Conservation (phyloP, 306 rosid genomes). For the Neltuma alba region DNA sequence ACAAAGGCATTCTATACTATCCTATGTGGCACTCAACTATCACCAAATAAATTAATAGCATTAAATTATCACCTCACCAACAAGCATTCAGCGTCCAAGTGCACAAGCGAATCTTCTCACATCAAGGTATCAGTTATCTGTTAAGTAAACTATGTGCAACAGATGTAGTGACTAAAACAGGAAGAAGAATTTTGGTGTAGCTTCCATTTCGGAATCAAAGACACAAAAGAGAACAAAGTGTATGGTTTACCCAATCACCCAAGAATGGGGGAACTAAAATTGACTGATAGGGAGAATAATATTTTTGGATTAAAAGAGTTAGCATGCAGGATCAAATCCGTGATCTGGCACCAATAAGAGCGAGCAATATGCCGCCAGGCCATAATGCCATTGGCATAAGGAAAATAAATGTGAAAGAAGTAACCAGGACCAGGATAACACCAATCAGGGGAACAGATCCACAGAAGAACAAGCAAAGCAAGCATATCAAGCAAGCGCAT, state of each 20-base stretch:
- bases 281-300: background rate
- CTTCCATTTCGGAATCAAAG: background rate
- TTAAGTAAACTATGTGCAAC: background rate
- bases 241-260: background rate
- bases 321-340: background rate
- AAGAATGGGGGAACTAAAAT: background rate
- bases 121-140: background rate
- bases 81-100: background rate
- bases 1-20: too few relatives aligned
- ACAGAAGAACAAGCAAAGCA: background rate
- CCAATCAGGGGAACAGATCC: background rate
- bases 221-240: background rate
- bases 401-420: background rate
- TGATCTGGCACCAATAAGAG: background rate
- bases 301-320: background rate
- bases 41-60: background rate
- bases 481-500: background rate
- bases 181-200: background rate
- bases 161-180: background rate
- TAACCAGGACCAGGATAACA: background rate
- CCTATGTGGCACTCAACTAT: background rate
- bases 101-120: background rate
- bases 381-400: too few relatives aligned
- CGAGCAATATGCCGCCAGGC: too few relatives aligned
- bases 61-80: background rate